A percentile compares a stretch with the other conserved stretches of the same genome.
These are phyloP conservation scores for Vararia minispora DNA, from an alignment of 768 basidiomycete genomes.

Conservation along the genomic window DNA sequence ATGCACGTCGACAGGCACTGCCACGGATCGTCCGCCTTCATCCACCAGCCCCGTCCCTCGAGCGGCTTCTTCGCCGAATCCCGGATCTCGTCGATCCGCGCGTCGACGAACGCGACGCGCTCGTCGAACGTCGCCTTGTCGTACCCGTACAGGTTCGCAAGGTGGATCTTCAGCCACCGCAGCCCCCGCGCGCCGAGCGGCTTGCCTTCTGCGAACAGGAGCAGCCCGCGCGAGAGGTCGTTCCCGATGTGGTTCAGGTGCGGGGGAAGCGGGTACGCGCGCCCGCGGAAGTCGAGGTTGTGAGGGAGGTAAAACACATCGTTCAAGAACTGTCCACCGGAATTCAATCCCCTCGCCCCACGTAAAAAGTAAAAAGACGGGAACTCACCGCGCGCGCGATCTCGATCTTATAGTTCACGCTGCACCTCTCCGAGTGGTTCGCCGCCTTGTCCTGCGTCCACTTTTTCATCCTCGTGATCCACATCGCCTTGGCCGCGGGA, in stretches of 20 bases:
- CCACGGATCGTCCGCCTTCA: constrained; percentile 90
- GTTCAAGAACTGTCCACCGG: constrained; percentile 58
- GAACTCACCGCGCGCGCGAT: constrained; percentile 80
- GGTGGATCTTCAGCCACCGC: constrained; percentile 91
- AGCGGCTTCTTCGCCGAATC: constrained; percentile 79
- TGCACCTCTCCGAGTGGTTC: constrained; percentile 88
- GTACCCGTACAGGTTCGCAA: constrained; percentile 86
- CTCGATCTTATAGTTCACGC: constrained; percentile 93
- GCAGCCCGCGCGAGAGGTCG: constrained; percentile 79
- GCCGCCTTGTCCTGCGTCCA: constrained; percentile 54
- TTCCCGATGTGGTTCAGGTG: constrained; percentile 95
- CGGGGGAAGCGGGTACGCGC: constrained; percentile 93
- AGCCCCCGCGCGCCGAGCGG: constrained; percentile 78
- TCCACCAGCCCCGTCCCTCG: constrained; percentile 78
- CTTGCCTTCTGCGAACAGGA: constrained; percentile 71
- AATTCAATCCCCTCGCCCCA: neutral
- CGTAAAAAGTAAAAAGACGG: neutral
- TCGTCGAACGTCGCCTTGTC: constrained; percentile 95
- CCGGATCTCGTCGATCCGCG: constrained; percentile 64
- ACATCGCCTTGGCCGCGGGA: constrained; percentile 43
- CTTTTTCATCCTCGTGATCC: constrained; percentile 41
- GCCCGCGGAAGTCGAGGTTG: constrained; percentile 94
- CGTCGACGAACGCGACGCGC: constrained; percentile 67
- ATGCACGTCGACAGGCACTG: constrained; percentile 90
- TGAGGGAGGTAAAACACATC: constrained; percentile 90